These are phyloP conservation scores for Lathyrus tuberosus DNA, from an alignment of 306 rosid species.

Conservation along the genomic window DNA sequence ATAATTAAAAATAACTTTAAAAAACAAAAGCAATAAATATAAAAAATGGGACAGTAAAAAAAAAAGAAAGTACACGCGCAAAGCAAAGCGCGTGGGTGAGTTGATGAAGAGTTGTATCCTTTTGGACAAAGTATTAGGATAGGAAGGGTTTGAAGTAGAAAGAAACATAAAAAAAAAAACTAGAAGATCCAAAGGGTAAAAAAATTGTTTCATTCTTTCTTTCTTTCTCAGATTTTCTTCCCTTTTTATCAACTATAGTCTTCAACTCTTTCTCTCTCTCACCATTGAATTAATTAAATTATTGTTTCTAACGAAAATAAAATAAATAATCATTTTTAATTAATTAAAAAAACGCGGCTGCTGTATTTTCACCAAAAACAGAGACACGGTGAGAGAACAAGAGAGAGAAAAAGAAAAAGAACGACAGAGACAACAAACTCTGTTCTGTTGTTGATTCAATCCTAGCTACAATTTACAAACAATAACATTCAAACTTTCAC, in stretches of 20 bases:
- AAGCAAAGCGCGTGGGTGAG: slow-evolving; percentile 11
- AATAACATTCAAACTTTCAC: slow-evolving; percentile 38
- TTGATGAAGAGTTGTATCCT: neutral
- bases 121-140: slow-evolving; percentile 18
- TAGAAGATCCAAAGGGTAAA: slow-evolving; percentile 30
- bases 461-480: slow-evolving; percentile 42
- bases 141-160: slow-evolving; percentile 26
- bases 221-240: slow-evolving; percentile 23
- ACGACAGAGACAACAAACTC: slow-evolving; percentile 38
- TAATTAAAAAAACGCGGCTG: slow-evolving; percentile 66
- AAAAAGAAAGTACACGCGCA: slow-evolving; percentile 32
- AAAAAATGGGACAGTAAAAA: neutral
- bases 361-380: slow-evolving; percentile 63
- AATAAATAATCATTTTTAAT: slow-evolving; percentile 11
- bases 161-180: slow-evolving; percentile 3
- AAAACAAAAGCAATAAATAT: neutral
- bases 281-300: neutral
- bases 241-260: slow-evolving; percentile 33
- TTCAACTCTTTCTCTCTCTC: slow-evolving; percentile 19
- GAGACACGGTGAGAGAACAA: slow-evolving; percentile 45
- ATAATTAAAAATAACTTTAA: no score
- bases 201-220: slow-evolving; percentile 3
- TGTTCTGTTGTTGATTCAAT: slow-evolving; percentile 47
- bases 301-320: slow-evolving; percentile 37
- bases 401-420: slow-evolving; percentile 43